These are phyloP conservation scores for Aspergillus sp. DNA, from an alignment of 2,329 filamentous ascomycete genomes.

Conservation along the genomic window DNA sequence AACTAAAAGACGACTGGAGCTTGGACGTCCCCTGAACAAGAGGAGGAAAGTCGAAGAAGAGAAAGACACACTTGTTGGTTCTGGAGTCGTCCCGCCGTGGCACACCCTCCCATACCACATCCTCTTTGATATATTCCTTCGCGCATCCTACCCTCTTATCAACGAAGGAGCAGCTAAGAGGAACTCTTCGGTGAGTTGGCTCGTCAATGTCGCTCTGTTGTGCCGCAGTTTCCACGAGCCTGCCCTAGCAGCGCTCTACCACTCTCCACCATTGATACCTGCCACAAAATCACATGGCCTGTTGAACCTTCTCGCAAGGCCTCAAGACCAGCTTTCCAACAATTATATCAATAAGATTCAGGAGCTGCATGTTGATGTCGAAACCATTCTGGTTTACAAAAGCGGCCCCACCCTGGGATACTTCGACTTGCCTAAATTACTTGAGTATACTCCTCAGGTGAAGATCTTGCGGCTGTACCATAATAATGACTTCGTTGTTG, in stretches of 20 bases:
- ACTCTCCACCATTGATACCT: slow-evolving; percentile 66
- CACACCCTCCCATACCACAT: slow-evolving; percentile 69
- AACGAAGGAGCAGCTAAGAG: slow-evolving; percentile 35
- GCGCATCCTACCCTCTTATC: slow-evolving; percentile 64
- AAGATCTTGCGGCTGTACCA: slow-evolving; percentile 74
- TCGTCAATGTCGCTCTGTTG: slow-evolving; percentile 65
- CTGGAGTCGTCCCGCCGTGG: slow-evolving; percentile 59
- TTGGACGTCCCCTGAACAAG: slow-evolving; percentile 33
- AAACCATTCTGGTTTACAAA: slow-evolving; percentile 58
- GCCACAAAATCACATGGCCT: slow-evolving; percentile 54
- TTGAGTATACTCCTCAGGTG: slow-evolving; percentile 69
- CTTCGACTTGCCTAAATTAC: slow-evolving; percentile 61
- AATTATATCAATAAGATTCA: slow-evolving; percentile 75
- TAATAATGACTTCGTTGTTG: slow-evolving; percentile 59
- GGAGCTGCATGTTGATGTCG: slow-evolving; percentile 70
- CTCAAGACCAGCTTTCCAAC: slow-evolving; percentile 54
- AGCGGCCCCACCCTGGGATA: slow-evolving; percentile 58
- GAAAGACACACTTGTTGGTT: slow-evolving; percentile 25
- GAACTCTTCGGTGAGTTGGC: slow-evolving; percentile 55
- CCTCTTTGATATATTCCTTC: slow-evolving; percentile 71
- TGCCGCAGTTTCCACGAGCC: slow-evolving; percentile 73
- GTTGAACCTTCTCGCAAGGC: slow-evolving; percentile 59
- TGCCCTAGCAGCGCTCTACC: slow-evolving; percentile 73
- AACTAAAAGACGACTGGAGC: slow-evolving; percentile 21
- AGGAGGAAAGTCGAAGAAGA: slow-evolving; percentile 29